These are phyloP conservation scores for Lactuca sativa DNA, from an alignment of 129 eudicot genomes.

Conservation along the genomic window DNA sequence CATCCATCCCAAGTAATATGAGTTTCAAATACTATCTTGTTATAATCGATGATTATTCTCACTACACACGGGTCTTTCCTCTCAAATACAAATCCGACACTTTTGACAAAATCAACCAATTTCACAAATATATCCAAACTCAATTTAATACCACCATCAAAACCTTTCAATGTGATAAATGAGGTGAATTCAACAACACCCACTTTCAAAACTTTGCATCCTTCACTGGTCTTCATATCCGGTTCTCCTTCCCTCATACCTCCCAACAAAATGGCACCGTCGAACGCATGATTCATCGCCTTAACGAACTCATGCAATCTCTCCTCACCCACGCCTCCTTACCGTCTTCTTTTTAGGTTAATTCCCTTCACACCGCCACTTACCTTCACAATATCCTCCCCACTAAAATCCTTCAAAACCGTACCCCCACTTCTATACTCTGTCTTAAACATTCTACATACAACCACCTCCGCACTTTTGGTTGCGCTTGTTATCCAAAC, in stretches of 20 bases:
- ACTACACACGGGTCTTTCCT: too few species aligned
- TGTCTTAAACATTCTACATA: background rate
- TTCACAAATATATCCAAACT: too few species aligned
- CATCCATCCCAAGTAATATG: background rate
- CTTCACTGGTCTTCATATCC: too few species aligned
- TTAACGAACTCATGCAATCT: background rate
- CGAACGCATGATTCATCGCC: background rate
- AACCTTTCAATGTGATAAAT: too few species aligned
- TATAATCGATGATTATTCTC: background rate
- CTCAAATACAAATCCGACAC: too few species aligned
- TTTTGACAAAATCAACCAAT: too few species aligned
- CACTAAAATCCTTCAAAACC: background rate
- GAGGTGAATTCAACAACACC: too few species aligned
- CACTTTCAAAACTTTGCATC: background rate
- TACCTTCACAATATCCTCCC: background rate
- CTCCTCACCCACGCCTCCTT: too few species aligned
- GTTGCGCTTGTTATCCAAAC: background rate
- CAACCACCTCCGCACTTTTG: background rate
- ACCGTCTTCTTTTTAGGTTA: too few species aligned
- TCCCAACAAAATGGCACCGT: background rate
- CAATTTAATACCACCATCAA: too few species aligned
- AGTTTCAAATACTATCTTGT: background rate
- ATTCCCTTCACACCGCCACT: too few species aligned
- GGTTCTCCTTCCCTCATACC: background rate
- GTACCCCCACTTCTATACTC: background rate